A percentile compares a stretch with the other conserved stretches of the same genome.
Conservation (phyloP, 352 stramenopile species). For the Phytophthora idaei region DNA sequence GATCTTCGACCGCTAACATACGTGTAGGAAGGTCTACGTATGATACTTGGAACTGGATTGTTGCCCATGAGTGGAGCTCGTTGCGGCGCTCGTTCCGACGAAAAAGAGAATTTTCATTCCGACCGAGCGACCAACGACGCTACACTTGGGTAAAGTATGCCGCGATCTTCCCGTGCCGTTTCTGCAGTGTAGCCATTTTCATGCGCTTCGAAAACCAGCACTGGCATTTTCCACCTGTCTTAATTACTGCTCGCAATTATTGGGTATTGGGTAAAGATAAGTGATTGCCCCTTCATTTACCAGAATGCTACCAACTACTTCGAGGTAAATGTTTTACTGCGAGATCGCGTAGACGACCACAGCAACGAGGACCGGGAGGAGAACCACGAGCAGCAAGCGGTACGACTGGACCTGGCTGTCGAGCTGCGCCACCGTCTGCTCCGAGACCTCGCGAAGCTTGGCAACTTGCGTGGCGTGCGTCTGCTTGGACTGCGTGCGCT, state of each 20-base stretch:
- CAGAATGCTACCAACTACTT: slow-evolving; percentile 9
- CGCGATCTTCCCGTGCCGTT: neutral
- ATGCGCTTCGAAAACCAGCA: slow-evolving; percentile 7
- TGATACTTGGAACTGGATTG: no score
- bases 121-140: neutral
- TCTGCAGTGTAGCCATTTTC: slow-evolving; percentile 6
- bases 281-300: slow-evolving; percentile 9
- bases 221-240: neutral
- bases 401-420: slow-evolving; percentile 61
- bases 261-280: slow-evolving; percentile 3
- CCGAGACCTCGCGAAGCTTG: slow-evolving; percentile 44
- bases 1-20: no score
- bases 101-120: slow-evolving; percentile 5
- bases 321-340: slow-evolving; percentile 32
- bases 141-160: slow-evolving; percentile 4
- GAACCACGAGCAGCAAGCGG: slow-evolving; percentile 54
- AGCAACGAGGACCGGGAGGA: slow-evolving; percentile 62
- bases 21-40: no score
- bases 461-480: slow-evolving; percentile 44
- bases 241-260: no score
- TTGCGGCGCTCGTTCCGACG: neutral
- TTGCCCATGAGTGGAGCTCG: neutral
- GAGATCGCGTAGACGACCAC: slow-evolving; percentile 57
- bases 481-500: slow-evolving; percentile 42
- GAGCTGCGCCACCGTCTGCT: slow-evolving; percentile 32